Conservation (phyloP, 1,284 basidiomycete species). For the Trametes hirsuta region DNA sequence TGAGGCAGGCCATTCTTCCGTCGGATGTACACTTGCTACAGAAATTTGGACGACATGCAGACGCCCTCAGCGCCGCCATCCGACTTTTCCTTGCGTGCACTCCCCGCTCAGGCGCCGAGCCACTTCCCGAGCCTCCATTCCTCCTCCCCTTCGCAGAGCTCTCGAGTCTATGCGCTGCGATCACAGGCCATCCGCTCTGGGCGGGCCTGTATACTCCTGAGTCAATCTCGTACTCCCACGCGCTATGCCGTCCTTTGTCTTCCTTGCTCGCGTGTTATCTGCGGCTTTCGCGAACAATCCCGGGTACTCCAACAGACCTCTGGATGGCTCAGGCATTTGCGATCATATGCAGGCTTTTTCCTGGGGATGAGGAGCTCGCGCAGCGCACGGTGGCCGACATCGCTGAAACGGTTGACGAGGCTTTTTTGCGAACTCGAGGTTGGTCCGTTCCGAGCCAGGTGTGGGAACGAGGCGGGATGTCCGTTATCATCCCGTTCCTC, state of each 20-base stretch:
- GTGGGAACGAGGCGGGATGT: constrained; percentile 56
- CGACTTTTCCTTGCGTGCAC: constrained; percentile 66
- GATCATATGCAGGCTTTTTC: constrained; percentile 55
- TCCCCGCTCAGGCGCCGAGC: constrained; percentile 42
- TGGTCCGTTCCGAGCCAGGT: constrained; percentile 43
- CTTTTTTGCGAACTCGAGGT: constrained; percentile 44
- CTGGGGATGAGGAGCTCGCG: constrained; percentile 67
- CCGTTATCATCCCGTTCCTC: constrained; percentile 64
- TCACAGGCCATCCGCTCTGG: constrained; percentile 57
- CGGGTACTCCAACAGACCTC: constrained; percentile 53
- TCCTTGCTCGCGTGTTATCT: constrained; percentile 57
- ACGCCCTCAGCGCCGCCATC: constrained; percentile 50
- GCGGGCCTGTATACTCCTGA: constrained; percentile 29
- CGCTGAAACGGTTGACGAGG: constrained; percentile 40
- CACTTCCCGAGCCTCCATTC: constrained; percentile 52
- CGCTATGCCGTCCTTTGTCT: constrained; percentile 55
- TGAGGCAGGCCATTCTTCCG: constrained; percentile 16
- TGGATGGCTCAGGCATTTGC: constrained; percentile 70
- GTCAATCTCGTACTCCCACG: constrained; percentile 36
- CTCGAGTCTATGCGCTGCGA: constrained; percentile 51
- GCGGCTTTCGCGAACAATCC: constrained; percentile 55
- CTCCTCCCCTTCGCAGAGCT: constrained; percentile 57
- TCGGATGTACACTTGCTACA: constrained; percentile 26
- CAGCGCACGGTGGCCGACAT: constrained; percentile 44
- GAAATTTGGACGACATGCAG: constrained; percentile 38